A percentile compares a stretch with the other conserved stretches of the same genome.
These are phyloP conservation scores for Trichoderma gamsii DNA, from an alignment of 495 filamentous ascomycete species.

Conservation along the genomic window DNA sequence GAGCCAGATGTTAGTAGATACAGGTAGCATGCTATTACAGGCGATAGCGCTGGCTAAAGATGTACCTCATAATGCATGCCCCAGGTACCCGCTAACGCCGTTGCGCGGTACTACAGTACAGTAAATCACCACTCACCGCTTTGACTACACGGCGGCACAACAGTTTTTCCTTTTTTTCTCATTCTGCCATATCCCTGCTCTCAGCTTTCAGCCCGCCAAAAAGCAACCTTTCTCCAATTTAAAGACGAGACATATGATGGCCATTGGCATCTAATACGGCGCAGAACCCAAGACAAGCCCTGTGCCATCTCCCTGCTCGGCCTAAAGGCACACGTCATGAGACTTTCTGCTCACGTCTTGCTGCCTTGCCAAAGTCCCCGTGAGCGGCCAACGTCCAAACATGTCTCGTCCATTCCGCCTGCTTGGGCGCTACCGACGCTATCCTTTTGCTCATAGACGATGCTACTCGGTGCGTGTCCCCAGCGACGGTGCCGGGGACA, in stretches of 20 bases:
- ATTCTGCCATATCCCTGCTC: neutral
- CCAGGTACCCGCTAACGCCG: neutral
- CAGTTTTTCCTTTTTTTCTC: conserved; percentile 9
- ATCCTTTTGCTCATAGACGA: neutral
- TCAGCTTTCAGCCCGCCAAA: neutral
- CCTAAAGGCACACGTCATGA: conserved; percentile 1
- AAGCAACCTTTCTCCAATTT: neutral
- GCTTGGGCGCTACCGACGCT: neutral
- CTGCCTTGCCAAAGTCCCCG: neutral
- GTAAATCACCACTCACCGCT: neutral
- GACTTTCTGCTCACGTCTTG: neutral
- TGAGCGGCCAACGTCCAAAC: neutral
- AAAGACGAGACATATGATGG: neutral
- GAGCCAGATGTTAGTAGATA: neutral
- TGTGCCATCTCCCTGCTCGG: neutral
- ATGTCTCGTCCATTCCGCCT: neutral
- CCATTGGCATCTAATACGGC: neutral
- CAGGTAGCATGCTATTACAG: neutral
- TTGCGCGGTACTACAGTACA: neutral
- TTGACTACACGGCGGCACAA: neutral
- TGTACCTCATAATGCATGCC: neutral
- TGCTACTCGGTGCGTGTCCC: conserved; percentile 16
- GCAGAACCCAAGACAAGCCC: neutral
- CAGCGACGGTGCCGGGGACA: conserved; percentile 20
- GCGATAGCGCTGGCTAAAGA: too few relatives aligned